Evolutionary conservation across 805 yeast genomes (phyloP), one percentile per base, ranked within the genome.

Genomic region (Ogataea haglerorum): DNA sequence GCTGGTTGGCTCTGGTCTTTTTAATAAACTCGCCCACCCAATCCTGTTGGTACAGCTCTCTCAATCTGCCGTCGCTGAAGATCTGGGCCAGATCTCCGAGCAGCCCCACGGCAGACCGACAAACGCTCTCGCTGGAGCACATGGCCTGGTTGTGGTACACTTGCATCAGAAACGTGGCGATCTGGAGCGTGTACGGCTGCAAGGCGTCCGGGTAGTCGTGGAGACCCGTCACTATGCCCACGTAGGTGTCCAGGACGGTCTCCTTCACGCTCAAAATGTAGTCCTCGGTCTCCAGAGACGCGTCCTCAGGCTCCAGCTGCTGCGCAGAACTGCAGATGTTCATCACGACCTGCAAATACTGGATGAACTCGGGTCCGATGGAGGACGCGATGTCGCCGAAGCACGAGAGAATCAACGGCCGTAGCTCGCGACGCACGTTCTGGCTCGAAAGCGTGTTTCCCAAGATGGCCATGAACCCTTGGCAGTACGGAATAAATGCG

Each of bases 351-450:
- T 73, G 77, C 48, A 89, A 66, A 63, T 87, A 93, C 42, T 82
- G 87, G 50, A 74, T 73, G 64, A 91, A 93, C 40, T 73, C 78
- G 2, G 73, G 60, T 4, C 96, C 97, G 46, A 90, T 79, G 10
- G 93, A 81, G 1, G 95, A 77, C 4, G 98, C 97, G 56, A 93
- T 78, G 63, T 93, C 99, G 49, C 99, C 99, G 62, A 93, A 87
- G 56, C 95, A 88, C 10, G 97, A 86, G 51, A 93, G 68, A 21
- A 91, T 87, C 16, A 87, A 74, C 13, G 97, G 96, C 61, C 86
- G 82, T 51, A 91, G 72, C 48, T 88, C 96, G 45, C 86, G 77
- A 58, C 82, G 82, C 14, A 87, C 80, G 42, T 75, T 76, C 30
- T 75, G 72, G 53, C 76, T 76, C 43, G 83, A 78, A 47, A 93